Evolutionary conservation across 116 monocot genomes (phyloP).

Genomic region (Cymodocea nodosa): DNA sequence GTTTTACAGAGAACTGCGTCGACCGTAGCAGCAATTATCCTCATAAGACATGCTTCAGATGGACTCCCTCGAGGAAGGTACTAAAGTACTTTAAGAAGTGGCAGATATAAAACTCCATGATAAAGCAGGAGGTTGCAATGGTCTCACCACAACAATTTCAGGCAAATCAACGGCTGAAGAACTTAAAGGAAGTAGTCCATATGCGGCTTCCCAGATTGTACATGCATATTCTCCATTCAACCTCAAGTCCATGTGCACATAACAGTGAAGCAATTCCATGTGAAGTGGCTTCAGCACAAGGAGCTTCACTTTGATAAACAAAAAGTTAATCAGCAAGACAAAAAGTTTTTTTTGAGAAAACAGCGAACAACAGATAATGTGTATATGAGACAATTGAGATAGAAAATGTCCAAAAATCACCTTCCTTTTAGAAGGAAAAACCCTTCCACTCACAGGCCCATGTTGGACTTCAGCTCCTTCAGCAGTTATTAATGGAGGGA

Average conservation of each 20-base stretch:
- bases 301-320: conserved; percentile 40
- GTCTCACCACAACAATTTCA: conserved; percentile 84
- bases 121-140: conserved; percentile 83
- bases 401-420: conserved; percentile 12
- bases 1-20: conserved; percentile 83
- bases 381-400: background rate
- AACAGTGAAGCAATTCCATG: conserved; percentile 97
- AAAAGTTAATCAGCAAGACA: conserved; percentile 2
- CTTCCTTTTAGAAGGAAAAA: conserved; percentile 59
- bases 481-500: conserved; percentile 70
- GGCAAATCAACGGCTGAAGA: conserved; percentile 94
- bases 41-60: conserved; percentile 95
- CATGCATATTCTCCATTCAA: conserved; percentile 99
- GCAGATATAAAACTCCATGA: conserved; percentile 87
- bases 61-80: conserved; percentile 94
- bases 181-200: conserved; percentile 87
- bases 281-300: conserved; percentile 73
- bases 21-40: conserved; percentile 91
- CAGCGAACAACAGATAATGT: background rate
- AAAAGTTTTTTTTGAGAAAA: background rate
- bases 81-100: conserved; percentile 83
- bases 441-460: conserved; percentile 25
- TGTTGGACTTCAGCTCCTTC: conserved; percentile 70
- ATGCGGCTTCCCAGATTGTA: conserved; percentile 98
- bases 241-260: conserved; percentile 95